Conservation (phyloP, 208 protist species). For the Trypanosoma brucei region DNA sequence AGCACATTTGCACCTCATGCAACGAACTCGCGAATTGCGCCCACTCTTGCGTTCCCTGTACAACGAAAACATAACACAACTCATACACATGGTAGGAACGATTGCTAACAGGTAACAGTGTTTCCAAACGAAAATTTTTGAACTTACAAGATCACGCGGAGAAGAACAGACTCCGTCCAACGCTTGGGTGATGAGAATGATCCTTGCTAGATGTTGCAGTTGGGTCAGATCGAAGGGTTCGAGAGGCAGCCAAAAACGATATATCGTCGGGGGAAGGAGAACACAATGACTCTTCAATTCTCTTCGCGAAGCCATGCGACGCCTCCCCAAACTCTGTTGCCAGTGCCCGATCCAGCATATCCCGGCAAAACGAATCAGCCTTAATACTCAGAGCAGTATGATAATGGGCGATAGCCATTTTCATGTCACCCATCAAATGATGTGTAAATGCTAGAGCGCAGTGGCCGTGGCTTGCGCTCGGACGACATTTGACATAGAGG, state of each 20-base stretch:
- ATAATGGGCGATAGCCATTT: slow-evolving; percentile 80
- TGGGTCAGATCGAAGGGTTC: slow-evolving; percentile 50
- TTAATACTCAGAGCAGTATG: slow-evolving; percentile 84
- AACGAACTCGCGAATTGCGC: too few species aligned
- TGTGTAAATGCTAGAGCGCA: slow-evolving; percentile 84
- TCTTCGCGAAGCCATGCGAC: slow-evolving; percentile 34
- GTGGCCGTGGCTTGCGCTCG: slow-evolving; percentile 72
- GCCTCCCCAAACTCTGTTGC: slow-evolving; percentile 52
- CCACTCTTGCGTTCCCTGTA: too few species aligned
- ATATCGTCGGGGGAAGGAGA: slow-evolving; percentile 51
- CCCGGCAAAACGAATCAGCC: slow-evolving; percentile 75
- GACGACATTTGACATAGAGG: slow-evolving; percentile 68
- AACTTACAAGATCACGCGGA: not conserved
- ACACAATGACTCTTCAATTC: slow-evolving; percentile 23
- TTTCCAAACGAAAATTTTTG: not conserved
- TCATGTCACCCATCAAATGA: slow-evolving; percentile 77
- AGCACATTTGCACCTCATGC: too few species aligned
- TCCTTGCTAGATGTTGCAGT: slow-evolving; percentile 34
- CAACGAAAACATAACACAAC: too few species aligned
- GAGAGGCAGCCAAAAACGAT: slow-evolving; percentile 65
- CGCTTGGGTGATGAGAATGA: slow-evolving; percentile 41
- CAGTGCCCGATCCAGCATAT: slow-evolving; percentile 79
- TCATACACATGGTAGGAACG: not conserved
- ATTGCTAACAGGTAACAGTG: not conserved
- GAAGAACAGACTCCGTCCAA: slow-evolving; percentile 44